phyloP scores from a whole-genome alignment of 1,139 yeast genomes.

The Lodderomyces jiufengensis region DNA sequence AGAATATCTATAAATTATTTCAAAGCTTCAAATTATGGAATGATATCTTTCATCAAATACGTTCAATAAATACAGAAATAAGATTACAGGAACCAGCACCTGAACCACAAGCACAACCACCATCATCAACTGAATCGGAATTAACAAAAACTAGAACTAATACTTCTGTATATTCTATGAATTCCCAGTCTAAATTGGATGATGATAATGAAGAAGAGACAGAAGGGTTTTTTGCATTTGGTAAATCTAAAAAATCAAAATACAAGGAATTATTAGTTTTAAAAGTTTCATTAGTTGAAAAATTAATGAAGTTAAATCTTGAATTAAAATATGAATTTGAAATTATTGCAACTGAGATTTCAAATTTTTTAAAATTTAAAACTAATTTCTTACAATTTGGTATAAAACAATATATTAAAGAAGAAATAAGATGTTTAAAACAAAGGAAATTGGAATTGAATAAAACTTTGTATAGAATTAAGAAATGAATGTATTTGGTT shows the following conservation, averaged over 20 bases:
- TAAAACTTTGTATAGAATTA: slow-evolving; percentile 5
- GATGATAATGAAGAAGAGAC: slow-evolving; percentile 14
- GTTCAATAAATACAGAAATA: slow-evolving; percentile 30
- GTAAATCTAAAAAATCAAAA: slow-evolving; percentile 33
- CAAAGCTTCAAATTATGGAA: slow-evolving; percentile 51
- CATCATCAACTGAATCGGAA: not conserved
- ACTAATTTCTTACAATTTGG: slow-evolving; percentile 36
- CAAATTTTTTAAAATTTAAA: slow-evolving; percentile 52
- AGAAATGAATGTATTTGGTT: not conserved
- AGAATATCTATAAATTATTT: slow-evolving; percentile 36
- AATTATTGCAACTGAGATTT: slow-evolving; percentile 57
- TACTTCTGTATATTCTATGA: slow-evolving; percentile 10
- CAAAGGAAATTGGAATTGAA: slow-evolving; percentile 11
- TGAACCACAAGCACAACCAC: slow-evolving; percentile 3
- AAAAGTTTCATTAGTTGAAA: slow-evolving; percentile 34
- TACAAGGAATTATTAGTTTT: slow-evolving; percentile 29
- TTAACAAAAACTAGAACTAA: slow-evolving; percentile 4
- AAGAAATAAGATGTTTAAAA: slow-evolving; percentile 12
- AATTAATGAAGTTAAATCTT: slow-evolving; percentile 31
- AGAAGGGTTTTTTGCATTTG: slow-evolving; percentile 31
- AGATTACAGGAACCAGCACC: slow-evolving; percentile 13
- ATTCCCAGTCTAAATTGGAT: slow-evolving; percentile 11
- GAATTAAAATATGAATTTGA: slow-evolving; percentile 53
- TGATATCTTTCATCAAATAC: slow-evolving; percentile 31
- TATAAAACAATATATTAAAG: slow-evolving; percentile 29